Evolutionary conservation across 805 yeast species (phyloP).

Genomic region (Myxozyma neotropica): DNA sequence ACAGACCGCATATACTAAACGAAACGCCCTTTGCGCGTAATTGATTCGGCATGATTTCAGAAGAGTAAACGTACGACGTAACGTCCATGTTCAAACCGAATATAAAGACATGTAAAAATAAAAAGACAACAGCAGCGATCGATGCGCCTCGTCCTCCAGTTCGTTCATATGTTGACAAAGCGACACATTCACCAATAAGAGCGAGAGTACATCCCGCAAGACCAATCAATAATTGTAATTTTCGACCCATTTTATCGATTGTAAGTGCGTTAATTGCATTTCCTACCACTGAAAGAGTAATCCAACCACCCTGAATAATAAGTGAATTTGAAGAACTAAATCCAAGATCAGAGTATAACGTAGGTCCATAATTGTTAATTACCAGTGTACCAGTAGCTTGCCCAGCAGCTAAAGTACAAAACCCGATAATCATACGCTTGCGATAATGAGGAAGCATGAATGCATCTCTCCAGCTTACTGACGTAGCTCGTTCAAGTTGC

Average conservation of each 20-base stretch:
- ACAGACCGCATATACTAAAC: constrained; percentile 11
- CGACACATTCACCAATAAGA: constrained; percentile 11
- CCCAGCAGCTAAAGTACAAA: constrained; percentile 51
- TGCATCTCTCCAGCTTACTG: constrained; percentile 18
- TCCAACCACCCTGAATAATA: constrained; percentile 16
- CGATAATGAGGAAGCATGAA: constrained; percentile 11
- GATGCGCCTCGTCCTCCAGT: constrained; percentile 6
- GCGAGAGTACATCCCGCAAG: constrained; percentile 11
- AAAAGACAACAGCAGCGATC: constrained; percentile 14
- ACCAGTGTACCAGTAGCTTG: constrained; percentile 75
- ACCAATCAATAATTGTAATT: constrained; percentile 11
- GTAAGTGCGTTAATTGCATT: constrained; percentile 10
- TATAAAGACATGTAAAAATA: constrained; percentile 12
- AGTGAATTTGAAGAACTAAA: constrained; percentile 7
- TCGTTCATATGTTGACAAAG: constrained; percentile 11
- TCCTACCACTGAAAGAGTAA: constrained; percentile 11
- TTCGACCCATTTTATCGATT: constrained; percentile 19
- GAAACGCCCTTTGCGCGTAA: constrained; percentile 19
- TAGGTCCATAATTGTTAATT: constrained; percentile 63
- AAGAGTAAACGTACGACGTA: constrained; percentile 42
- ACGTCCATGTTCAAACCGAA: constrained; percentile 16
- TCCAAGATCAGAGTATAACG: constrained; percentile 18
- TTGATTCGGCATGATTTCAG: constrained; percentile 37
- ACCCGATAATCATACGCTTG: constrained; percentile 41
- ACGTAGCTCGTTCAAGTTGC: constrained; percentile 7